These are phyloP conservation scores for Cercospora beticola DNA, from an alignment of 2,329 filamentous ascomycete genomes.

Conservation along the genomic window DNA sequence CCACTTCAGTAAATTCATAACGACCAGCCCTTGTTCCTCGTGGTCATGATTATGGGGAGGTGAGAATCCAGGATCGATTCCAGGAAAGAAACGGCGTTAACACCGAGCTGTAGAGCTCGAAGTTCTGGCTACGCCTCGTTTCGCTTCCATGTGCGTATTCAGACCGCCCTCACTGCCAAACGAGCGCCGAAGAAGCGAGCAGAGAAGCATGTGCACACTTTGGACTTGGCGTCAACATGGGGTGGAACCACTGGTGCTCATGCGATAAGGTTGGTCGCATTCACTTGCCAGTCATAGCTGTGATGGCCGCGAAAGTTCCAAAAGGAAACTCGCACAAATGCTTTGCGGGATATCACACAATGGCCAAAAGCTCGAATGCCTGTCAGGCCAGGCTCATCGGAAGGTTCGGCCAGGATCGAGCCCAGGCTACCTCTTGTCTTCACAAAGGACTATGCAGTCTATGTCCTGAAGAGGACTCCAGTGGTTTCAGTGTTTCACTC, in stretches of 20 bases:
- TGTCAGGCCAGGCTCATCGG: background rate
- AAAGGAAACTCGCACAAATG: background rate
- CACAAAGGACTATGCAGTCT: background rate
- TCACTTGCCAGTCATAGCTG: background rate
- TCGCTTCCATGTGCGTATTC: background rate
- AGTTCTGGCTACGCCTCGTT: background rate
- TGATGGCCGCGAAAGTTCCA: background rate
- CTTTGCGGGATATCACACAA: background rate
- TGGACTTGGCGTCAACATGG: background rate
- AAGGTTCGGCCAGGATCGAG: background rate
- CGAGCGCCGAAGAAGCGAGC: background rate
- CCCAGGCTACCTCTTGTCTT: background rate
- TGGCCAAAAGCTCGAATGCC: background rate
- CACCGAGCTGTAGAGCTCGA: background rate
- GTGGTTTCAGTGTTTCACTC: background rate
- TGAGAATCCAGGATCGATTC: too few relatives aligned
- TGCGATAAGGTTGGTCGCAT: background rate
- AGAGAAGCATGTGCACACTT: background rate
- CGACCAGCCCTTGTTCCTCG: too few relatives aligned
- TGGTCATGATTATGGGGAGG: too few relatives aligned
- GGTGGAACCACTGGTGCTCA: background rate
- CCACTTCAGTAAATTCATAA: too few relatives aligned
- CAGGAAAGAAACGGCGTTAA: background rate
- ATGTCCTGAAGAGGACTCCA: background rate
- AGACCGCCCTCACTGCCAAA: background rate